Evolutionary conservation across 2,329 filamentous ascomycete species (phyloP).

Genomic region (Alternaria conjuncta): DNA sequence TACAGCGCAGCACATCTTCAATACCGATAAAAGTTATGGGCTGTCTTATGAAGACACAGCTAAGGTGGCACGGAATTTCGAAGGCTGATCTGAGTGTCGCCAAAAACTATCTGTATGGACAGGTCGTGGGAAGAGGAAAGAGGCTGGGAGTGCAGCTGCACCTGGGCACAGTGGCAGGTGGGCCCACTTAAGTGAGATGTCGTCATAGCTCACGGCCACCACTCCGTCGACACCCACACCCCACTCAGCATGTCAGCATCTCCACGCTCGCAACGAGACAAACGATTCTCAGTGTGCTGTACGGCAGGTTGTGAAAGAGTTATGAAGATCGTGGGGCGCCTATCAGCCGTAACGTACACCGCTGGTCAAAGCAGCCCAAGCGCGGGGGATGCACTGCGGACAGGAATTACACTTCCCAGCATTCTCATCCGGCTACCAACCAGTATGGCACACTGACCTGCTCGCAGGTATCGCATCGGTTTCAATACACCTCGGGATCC

Average conservation of each 20-base stretch:
- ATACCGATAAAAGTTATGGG: neutral
- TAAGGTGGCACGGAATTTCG: neutral
- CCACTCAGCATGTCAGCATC: neutral
- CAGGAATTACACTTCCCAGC: neutral
- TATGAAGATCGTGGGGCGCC: neutral
- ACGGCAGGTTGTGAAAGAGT: neutral
- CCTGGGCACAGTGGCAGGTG: neutral
- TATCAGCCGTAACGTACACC: neutral
- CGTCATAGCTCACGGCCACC: neutral
- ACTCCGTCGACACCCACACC: neutral
- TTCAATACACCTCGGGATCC: neutral
- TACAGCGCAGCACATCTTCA: neutral
- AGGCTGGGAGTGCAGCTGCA: neutral
- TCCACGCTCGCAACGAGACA: neutral
- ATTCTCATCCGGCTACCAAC: neutral
- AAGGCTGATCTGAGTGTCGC: neutral
- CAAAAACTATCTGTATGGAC: neutral
- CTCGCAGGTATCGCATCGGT: neutral
- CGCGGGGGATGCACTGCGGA: neutral
- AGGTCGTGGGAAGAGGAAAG: neutral
- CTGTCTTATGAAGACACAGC: neutral
- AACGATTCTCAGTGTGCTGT: neutral
- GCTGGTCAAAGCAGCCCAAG: neutral
- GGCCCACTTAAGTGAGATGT: neutral
- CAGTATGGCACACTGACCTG: neutral